Evolutionary conservation across 495 filamentous ascomycete genomes (phyloP), one percentile per base, ranked within the genome.

Genomic region (Penicillium chermesinum): DNA sequence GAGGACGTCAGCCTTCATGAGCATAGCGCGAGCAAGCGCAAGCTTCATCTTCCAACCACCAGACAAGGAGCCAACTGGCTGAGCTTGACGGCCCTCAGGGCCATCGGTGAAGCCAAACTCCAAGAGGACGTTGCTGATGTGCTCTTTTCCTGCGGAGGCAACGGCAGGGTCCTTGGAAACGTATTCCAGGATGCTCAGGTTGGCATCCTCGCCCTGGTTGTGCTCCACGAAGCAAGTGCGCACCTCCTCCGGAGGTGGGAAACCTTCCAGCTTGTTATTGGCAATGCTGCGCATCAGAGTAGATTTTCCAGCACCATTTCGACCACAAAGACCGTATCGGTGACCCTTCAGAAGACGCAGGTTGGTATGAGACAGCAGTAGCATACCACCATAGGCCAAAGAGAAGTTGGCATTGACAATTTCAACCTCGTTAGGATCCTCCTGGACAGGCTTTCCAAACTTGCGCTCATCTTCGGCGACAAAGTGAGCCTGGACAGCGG

Each of bases 21-120:
- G 78, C 93, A 99, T 97, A 50, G 93, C 93, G 59, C 93, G 82
- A 43, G 94, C 93, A 57, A 99, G 75, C 47, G 93, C 93, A 46
- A 99, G 73, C 82, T 99, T 99, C 93, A 99, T 99, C 81, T 99
- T 97, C 93, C 93, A 99, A 60, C 93, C 93, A 65, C 93, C 93
- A n/a, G 93, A 99, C 15, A 97, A 75, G 20, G 91, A 95, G 49
- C 93, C 91, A 45, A 97, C 94, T 41, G 80, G 84, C 61, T 94
- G 85, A 22, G 81, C 75, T 64, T 96, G 91, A 20, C 86, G 83
- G 48, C 93, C 94, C 52, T 93, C 85, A 0, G 89, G 89, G 8
- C 91, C 91, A 53, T 87, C 69, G 2, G 87, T 91, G 71, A 99
- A 97, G 30, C 93, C 93, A 61, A 99, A 90, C 62, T 95, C 89